Evolutionary conservation across 2,329 filamentous ascomycete genomes (phyloP).

Genomic region (Aspergillus floridensis): DNA sequence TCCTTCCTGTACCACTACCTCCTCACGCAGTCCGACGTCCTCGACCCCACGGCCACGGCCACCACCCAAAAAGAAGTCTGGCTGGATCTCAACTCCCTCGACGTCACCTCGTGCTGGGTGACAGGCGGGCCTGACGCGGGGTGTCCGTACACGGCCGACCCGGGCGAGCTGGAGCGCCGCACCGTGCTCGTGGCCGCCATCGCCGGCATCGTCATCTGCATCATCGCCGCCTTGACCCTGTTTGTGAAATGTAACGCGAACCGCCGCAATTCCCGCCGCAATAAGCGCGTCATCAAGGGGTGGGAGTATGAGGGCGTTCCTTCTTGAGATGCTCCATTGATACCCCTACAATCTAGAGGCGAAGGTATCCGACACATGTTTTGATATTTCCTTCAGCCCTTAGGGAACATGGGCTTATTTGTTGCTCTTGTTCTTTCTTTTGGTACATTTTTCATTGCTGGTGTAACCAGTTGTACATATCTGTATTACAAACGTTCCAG

Average conservation of each 20-base stretch:
- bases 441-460: no score
- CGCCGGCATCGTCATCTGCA: constrained; percentile 61
- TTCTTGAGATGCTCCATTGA: constrained; percentile 26
- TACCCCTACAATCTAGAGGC: no score
- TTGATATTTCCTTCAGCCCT: no score
- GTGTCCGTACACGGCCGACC: constrained; percentile 56
- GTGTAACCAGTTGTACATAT: no score
- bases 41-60: constrained; percentile 24
- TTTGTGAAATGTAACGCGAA: constrained; percentile 66
- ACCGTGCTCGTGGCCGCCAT: constrained; percentile 61
- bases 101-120: constrained; percentile 60
- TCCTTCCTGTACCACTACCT: constrained; percentile 52
- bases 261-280: constrained; percentile 51
- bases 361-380: no score
- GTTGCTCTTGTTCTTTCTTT: no score
- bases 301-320: constrained; percentile 70
- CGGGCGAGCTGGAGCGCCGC: constrained; percentile 43
- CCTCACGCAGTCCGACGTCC: constrained; percentile 29
- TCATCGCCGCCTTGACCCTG: constrained; percentile 59
- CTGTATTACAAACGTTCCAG: no score
- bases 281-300: constrained; percentile 52
- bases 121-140: constrained; percentile 52
- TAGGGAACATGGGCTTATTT: no score
- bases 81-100: constrained; percentile 61
- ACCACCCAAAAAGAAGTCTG: constrained; percentile 44